A percentile compares a stretch with the other conserved stretches of the same genome.
Conservation (phyloP, 495 filamentous ascomycete species). For the Aspergillus panamensis region DNA sequence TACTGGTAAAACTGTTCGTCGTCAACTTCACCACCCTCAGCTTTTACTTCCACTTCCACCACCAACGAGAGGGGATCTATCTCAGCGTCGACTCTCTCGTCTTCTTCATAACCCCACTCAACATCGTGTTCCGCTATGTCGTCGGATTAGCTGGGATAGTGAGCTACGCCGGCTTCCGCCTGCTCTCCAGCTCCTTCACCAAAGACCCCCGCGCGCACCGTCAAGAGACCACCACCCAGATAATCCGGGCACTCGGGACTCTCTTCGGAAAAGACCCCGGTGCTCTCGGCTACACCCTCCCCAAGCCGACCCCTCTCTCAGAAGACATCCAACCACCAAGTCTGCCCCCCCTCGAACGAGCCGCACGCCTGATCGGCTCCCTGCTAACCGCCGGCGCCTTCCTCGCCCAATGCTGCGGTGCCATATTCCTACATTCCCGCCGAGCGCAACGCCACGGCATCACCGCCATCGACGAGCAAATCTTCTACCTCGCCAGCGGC, state of each 20-base stretch:
- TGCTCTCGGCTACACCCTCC: not conserved
- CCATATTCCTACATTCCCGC: constrained; percentile 1
- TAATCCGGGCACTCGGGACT: not conserved
- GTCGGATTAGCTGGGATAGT: not conserved
- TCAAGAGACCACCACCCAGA: not conserved
- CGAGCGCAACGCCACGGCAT: not conserved
- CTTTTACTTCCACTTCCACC: not conserved
- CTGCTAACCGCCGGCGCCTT: not conserved
- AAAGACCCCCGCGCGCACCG: not conserved
- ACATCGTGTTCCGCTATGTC: not conserved
- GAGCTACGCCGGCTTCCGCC: not conserved
- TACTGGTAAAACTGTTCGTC: not conserved
- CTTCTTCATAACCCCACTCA: not conserved
- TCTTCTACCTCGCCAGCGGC: constrained; percentile 2
- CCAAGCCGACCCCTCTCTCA: too few relatives aligned
- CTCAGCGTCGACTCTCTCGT: not conserved
- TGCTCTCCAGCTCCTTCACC: not conserved
- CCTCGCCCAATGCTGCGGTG: not conserved
- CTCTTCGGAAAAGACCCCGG: not conserved
- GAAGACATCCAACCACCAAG: not conserved
- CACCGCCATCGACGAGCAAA: not conserved
- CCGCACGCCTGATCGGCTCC: not conserved
- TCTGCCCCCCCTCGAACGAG: not conserved
- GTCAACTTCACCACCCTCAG: constrained; percentile 1
- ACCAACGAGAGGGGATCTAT: constrained; percentile 1